Conservation (phyloP, 768 basidiomycete genomes). For the Lactarius vividus region DNA sequence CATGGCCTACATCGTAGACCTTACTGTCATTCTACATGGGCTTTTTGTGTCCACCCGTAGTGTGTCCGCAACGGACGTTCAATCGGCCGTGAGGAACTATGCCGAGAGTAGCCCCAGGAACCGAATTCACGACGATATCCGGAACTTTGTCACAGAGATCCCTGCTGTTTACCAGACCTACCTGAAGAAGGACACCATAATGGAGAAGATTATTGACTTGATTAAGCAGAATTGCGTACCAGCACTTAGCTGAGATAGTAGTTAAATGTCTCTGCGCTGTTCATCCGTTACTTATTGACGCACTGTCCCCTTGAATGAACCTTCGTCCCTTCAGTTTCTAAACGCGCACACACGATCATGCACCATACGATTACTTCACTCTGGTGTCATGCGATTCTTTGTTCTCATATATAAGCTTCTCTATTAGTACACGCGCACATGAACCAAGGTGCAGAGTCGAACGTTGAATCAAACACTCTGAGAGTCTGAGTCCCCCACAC, state of each 20-base stretch:
- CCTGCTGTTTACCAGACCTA: not conserved
- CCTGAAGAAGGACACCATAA: not conserved
- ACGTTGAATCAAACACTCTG: no score
- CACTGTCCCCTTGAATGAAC: not conserved
- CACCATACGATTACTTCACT: no score
- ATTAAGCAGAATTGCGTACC: not conserved
- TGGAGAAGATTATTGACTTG: constrained; percentile 11
- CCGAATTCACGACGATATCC: not conserved
- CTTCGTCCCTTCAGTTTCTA: not conserved
- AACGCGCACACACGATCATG: no score
- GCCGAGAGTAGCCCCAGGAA: not conserved
- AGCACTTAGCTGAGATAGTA: not conserved
- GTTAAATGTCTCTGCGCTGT: not conserved
- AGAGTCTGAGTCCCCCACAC: no score
- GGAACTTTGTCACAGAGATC: not conserved
- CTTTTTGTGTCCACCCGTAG: not conserved
- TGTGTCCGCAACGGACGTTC: not conserved
- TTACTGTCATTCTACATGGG: not conserved
- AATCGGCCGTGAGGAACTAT: not conserved
- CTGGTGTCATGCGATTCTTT: no score
- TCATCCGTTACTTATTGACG: not conserved
- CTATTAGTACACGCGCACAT: no score
- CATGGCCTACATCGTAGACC: constrained; percentile 20
- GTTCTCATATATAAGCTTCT: no score
- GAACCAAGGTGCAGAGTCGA: no score